Base-by-base conservation (phyloP, 805 yeast species). In the Wickerhamomyces mucosus region DNA sequence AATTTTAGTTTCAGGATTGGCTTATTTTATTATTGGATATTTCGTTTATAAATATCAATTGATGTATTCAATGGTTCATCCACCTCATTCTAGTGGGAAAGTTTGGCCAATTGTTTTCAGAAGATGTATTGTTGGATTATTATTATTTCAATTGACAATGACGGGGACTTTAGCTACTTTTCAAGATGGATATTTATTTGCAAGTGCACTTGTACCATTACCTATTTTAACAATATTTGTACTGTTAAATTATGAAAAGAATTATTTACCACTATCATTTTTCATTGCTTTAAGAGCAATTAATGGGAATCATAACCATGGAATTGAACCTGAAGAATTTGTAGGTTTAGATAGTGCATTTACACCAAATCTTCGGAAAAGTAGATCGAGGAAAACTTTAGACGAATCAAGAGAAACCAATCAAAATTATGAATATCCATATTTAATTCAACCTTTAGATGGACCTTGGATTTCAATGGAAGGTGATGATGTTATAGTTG, bases 81-180 rank as follows among this genome's bases (percentile, higher is more conserved):
- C 94, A 8, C 96, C 94, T 23, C 97, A 92, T 57, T 86, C 96
- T 0, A 92, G 96, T 0, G 98, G 97, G 1, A 82, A 81, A 50
- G 94, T 89, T 1, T 89, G 96, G 97, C 95, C 96, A 1, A 62
- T 86, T 29, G 77, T 89, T 3, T 80, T 82, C 48, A 67, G 95
- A 45, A 67, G 98, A 42, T 74, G 88, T 2, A 73, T 82, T 34
- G 51, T 85, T 36, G 97, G 97, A 0, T 57, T 89, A 17, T 56
- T 82, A 21, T 63, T 89, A 12, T 86, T 89, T 54, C 98, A 92
- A 50, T 58, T 89, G 37, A 85, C 95, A 10, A 86, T 88, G 83
- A 85, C 89, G 0, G 97, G 97, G 3, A 76, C 94, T 23, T 15
- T 23, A 5, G 86, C 83, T 0, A 69, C 72, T 3, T 67, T 84